phyloP scores from a whole-genome alignment of 306 rosid genomes.

The Trichosanthes cucumerina region DNA sequence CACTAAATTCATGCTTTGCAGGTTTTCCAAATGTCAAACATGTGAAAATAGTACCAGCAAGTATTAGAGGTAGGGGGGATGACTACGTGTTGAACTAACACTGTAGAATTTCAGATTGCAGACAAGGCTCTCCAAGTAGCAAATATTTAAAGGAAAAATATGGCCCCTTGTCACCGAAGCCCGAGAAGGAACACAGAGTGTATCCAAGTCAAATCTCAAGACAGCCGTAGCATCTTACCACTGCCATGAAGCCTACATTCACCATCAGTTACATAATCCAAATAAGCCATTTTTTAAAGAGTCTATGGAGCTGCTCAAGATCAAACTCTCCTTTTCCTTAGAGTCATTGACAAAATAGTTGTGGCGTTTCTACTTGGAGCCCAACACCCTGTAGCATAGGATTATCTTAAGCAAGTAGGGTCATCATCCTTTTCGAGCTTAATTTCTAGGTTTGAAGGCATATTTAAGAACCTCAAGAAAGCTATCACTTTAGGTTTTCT shows the following conservation, averaged over 20 bases:
- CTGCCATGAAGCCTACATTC: neutral
- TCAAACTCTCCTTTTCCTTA: neutral
- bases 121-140: neutral
- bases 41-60: neutral
- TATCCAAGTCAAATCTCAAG: neutral
- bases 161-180: neutral
- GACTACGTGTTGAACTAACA: neutral
- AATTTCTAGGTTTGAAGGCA: no score
- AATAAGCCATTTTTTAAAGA: neutral
- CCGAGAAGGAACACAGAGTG: neutral
- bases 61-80: neutral
- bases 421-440: no score
- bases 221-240: neutral
- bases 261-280: neutral
- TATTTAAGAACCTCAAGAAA: neutral
- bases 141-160: neutral
- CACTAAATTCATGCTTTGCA: neutral
- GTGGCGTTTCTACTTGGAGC: no score
- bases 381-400: no score
- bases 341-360: no score
- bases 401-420: no score
- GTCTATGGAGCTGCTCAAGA: neutral
- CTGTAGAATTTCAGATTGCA: neutral
- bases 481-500: neutral
- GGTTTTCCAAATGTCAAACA: neutral